Percentiles rank a stretch among this genome's conserved stretches.
phyloP scores from a whole-genome alignment of 208 protist species.

The Polymyxa betae region DNA sequence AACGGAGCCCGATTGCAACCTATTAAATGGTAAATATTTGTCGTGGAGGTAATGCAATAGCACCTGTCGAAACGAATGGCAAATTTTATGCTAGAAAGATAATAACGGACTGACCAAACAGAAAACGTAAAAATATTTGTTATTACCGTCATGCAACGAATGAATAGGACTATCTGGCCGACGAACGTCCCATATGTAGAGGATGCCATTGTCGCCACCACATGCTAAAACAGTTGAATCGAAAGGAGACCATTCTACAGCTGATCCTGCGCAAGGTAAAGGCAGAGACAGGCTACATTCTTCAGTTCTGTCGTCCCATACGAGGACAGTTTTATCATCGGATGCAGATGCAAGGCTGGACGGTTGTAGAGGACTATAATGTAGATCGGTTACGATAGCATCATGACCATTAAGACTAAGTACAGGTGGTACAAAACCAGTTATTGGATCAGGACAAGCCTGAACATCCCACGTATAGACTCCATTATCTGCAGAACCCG shows the following conservation, averaged over 20 bases:
- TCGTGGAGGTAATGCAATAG: no score
- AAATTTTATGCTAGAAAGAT: no score
- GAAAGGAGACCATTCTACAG: constrained; percentile 25
- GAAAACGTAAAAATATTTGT: no score
- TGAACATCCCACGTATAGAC: constrained; percentile 5
- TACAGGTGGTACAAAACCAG: not conserved
- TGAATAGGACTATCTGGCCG: not conserved
- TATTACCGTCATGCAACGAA: not conserved
- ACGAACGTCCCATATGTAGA: not conserved
- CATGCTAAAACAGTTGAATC: not conserved
- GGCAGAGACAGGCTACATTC: not conserved
- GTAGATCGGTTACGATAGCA: not conserved
- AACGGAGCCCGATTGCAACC: constrained; percentile 10
- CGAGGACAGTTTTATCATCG: not conserved
- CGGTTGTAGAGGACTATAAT: not conserved
- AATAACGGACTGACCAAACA: no score
- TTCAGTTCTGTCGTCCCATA: not conserved
- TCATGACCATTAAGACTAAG: not conserved
- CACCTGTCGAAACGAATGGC: no score
- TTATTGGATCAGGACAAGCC: not conserved
- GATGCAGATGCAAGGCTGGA: not conserved
- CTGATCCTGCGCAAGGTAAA: not conserved
- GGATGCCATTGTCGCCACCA: not conserved
- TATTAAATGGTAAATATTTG: no score
- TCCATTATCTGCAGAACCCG: not conserved